A percentile compares a stretch with the other conserved stretches of the same genome.
These are phyloP conservation scores for Begonia loranthoides DNA, from an alignment of 306 rosid species.

Conservation along the genomic window DNA sequence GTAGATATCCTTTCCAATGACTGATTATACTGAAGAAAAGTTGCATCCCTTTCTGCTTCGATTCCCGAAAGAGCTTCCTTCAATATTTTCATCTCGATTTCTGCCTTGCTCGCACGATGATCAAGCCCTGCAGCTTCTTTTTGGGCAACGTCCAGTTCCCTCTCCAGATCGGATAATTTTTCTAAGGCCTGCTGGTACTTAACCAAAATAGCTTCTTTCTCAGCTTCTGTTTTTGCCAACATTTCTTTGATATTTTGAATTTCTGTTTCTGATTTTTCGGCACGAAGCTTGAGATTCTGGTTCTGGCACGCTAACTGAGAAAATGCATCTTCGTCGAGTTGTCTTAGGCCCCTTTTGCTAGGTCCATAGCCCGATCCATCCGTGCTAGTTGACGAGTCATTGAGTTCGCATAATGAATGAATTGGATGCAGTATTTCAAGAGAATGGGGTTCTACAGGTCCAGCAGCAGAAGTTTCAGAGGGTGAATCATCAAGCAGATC, in stretches of 20 bases:
- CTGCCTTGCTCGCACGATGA: constrained; percentile 81
- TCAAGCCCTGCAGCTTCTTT: constrained; percentile 53
- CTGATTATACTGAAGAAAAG: constrained; percentile 48
- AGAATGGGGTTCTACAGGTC: constrained; percentile 31
- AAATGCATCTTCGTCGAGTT: constrained; percentile 27
- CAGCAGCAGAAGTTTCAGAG: constrained; percentile 43
- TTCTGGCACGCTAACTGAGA: constrained; percentile 2
- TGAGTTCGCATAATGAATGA: constrained; percentile 32
- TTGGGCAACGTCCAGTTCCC: constrained; percentile 43
- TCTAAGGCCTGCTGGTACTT: constrained; percentile 63
- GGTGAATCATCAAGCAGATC: constrained; percentile 49
- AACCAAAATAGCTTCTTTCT: constrained; percentile 59
- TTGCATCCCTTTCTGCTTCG: constrained; percentile 53
- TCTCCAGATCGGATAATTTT: constrained; percentile 52
- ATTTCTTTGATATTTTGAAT: constrained; percentile 48
- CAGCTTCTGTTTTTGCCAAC: constrained; percentile 49
- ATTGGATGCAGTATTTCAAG: constrained; percentile 46
- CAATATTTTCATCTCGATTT: constrained; percentile 63
- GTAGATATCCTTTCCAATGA: constrained; percentile 58
- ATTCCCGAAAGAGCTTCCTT: constrained; percentile 61
- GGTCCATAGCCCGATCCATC: constrained; percentile 5
- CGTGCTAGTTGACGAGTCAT: constrained; percentile 25
- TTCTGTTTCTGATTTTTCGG: constrained; percentile 32
- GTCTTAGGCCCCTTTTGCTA: constrained; percentile 66
- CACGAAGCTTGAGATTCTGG: not conserved